Conservation (phyloP, 2,329 filamentous ascomycete genomes). For the Mycocentrospora acerina region DNA sequence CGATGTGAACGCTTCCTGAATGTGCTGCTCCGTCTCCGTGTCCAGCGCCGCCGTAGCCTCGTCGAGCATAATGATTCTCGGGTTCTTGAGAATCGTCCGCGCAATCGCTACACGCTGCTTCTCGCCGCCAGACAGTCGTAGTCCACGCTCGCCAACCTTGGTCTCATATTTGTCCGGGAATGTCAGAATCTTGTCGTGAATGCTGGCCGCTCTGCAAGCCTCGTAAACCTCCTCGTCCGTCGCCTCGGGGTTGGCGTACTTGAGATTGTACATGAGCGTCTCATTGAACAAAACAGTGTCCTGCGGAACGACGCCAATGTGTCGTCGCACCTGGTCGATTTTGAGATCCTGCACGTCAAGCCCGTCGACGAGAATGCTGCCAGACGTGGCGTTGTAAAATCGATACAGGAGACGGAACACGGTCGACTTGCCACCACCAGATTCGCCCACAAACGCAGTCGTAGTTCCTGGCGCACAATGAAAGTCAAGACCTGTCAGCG, state of each 20-base stretch:
- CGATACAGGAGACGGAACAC: conserved; percentile 94
- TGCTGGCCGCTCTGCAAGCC: conserved; percentile 83
- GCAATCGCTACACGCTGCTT: conserved; percentile 94
- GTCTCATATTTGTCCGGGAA: conserved; percentile 89
- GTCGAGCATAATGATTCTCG: conserved; percentile 87
- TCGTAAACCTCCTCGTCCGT: conserved; percentile 79
- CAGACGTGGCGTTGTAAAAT: conserved; percentile 85
- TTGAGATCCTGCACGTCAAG: conserved; percentile 81
- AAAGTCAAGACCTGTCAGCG: conserved; percentile 81
- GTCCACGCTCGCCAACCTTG: conserved; percentile 85
- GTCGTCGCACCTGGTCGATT: conserved; percentile 86
- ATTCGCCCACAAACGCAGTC: conserved; percentile 94
- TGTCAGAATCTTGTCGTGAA: conserved; percentile 86
- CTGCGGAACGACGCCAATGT: conserved; percentile 95
- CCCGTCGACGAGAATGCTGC: conserved; percentile 81
- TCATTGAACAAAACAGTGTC: conserved; percentile 96
- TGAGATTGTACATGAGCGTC: conserved; percentile 90
- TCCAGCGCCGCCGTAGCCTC: conserved; percentile 91
- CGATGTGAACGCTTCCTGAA: conserved; percentile 80
- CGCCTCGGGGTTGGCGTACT: conserved; percentile 80
- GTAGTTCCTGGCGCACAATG: conserved; percentile 86
- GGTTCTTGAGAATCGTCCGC: conserved; percentile 87
- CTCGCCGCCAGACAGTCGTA: conserved; percentile 85
- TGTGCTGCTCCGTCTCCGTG: conserved; percentile 89
- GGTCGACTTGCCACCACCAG: conserved; percentile 94